These are phyloP conservation scores for Platismatia glauca DNA, from an alignment of 495 filamentous ascomycete species.

Conservation along the genomic window DNA sequence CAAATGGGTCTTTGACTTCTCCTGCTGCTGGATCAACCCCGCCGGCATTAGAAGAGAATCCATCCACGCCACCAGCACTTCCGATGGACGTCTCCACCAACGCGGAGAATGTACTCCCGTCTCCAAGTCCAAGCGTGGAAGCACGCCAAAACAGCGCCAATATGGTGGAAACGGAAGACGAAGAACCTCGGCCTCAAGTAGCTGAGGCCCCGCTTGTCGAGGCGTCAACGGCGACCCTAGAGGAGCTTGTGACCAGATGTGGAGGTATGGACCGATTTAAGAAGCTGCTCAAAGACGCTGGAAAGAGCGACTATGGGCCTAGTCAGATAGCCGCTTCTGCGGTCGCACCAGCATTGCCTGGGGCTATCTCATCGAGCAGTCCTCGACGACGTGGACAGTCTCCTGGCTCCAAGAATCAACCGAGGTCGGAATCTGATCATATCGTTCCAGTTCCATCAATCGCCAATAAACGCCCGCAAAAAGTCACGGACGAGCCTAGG, in stretches of 20 bases:
- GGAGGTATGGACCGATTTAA: constrained; percentile 19
- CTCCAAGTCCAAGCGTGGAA: constrained; percentile 49
- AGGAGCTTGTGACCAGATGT: constrained; percentile 14
- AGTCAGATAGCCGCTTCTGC: constrained; percentile 2
- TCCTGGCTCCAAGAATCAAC: neutral
- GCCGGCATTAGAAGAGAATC: neutral
- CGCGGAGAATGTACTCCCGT: constrained; percentile 35
- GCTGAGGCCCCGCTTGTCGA: neutral
- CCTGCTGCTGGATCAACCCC: neutral
- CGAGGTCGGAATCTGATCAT: neutral
- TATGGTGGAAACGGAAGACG: constrained; percentile 9
- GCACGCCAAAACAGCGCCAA: constrained; percentile 31
- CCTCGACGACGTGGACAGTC: neutral
- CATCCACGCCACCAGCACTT: neutral
- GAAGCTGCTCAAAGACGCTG: constrained; percentile 14
- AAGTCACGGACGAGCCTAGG: constrained; percentile 10
- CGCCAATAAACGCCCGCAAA: constrained; percentile 4
- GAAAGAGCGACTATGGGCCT: neutral
- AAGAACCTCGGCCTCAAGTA: neutral
- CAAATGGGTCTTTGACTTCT: neutral
- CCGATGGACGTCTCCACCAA: neutral
- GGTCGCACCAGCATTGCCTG: neutral
- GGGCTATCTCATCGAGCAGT: neutral
- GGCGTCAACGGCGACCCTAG: constrained; percentile 1
- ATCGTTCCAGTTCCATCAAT: neutral